Conservation (phyloP, 2,329 filamentous ascomycete genomes). For the Claviceps spartinae region DNA sequence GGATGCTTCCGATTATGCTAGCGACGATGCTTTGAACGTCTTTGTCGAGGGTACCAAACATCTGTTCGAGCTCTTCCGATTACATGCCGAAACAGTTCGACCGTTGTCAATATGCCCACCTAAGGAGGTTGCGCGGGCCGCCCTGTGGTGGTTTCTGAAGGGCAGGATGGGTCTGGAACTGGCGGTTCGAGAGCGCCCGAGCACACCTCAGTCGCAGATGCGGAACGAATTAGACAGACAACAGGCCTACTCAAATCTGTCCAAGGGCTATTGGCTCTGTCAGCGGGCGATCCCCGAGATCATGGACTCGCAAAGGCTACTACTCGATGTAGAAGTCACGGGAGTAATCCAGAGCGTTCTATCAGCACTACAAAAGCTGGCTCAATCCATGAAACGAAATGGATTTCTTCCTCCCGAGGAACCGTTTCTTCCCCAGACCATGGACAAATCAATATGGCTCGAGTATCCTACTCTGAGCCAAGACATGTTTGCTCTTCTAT, state of each 20-base stretch:
- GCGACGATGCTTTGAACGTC: slow-evolving; percentile 52
- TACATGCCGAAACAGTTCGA: slow-evolving; percentile 62
- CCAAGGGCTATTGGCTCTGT: slow-evolving; percentile 75
- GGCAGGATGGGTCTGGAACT: slow-evolving; percentile 65
- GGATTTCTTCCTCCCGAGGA: slow-evolving; percentile 60
- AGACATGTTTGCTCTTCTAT: slow-evolving; percentile 57
- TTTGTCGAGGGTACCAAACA: slow-evolving; percentile 61
- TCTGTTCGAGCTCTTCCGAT: slow-evolving; percentile 59
- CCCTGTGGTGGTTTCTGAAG: slow-evolving; percentile 81
- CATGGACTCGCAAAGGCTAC: slow-evolving; percentile 26
- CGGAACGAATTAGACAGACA: slow-evolving; percentile 44
- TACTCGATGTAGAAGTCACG: slow-evolving; percentile 32
- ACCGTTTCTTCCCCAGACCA: slow-evolving; percentile 56
- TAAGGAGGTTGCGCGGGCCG: slow-evolving; percentile 56
- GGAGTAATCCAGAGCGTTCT: slow-evolving; percentile 42
- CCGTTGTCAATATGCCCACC: slow-evolving; percentile 50
- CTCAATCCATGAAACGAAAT: slow-evolving; percentile 75
- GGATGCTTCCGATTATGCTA: slow-evolving; percentile 31
- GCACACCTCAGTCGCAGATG: slow-evolving; percentile 34
- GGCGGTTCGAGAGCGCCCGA: slow-evolving; percentile 51
- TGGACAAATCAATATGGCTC: slow-evolving; percentile 73
- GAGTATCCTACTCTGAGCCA: slow-evolving; percentile 61
- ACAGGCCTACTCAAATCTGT: slow-evolving; percentile 74
- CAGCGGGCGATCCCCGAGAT: slow-evolving; percentile 40
- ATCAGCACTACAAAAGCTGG: slow-evolving; percentile 57